A percentile compares a stretch with the other conserved stretches of the same genome.
Conservation (phyloP, 768 basidiomycete species). For the Phylloporus scabripes region DNA sequence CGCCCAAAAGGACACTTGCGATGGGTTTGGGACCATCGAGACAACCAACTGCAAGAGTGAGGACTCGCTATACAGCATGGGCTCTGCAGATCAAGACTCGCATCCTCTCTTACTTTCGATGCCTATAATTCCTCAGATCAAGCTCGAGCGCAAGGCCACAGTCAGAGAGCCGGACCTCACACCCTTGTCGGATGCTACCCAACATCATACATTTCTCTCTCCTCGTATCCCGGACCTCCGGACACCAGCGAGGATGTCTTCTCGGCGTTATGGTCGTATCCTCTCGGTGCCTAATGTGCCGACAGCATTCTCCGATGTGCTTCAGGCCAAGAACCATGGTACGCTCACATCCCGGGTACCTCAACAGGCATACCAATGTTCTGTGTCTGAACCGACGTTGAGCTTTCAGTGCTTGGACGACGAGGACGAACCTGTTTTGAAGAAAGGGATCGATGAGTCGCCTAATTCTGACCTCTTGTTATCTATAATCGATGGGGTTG, state of each 20-base stretch:
- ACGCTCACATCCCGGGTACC: neutral
- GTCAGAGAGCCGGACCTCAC: constrained; percentile 9
- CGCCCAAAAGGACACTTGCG: neutral
- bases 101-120: constrained; percentile 24
- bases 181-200: neutral
- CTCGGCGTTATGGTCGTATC: constrained; percentile 14
- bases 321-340: neutral
- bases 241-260: constrained; percentile 11
- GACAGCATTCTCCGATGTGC: neutral
- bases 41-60: constrained; percentile 6
- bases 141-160: constrained; percentile 24
- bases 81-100: constrained; percentile 23
- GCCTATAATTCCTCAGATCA: constrained; percentile 26
- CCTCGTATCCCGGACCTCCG: constrained; percentile 16
- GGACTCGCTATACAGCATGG: constrained; percentile 21
- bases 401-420: constrained; percentile 1
- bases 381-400: constrained; percentile 12
- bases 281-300: neutral
- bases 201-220: constrained; percentile 13
- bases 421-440: constrained; percentile 4
- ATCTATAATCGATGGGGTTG: constrained; percentile 10
- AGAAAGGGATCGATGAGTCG: constrained; percentile 6
- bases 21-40: neutral
- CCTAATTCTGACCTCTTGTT: constrained; percentile 11
- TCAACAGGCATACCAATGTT: neutral